These are phyloP conservation scores for Heracleum sosnowskyi DNA, from an alignment of 129 eudicot genomes.

Conservation along the genomic window DNA sequence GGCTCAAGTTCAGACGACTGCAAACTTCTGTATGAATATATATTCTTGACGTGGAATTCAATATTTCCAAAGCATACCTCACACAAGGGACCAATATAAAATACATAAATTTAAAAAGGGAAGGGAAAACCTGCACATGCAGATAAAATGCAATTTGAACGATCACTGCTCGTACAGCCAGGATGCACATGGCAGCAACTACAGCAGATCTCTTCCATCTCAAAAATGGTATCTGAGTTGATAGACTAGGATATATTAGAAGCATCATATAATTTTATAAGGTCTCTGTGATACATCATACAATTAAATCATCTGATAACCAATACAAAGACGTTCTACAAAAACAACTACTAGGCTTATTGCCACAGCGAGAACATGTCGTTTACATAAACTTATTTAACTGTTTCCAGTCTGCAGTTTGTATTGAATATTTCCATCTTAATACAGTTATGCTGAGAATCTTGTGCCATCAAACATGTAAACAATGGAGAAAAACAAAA, in stretches of 20 bases:
- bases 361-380: not conserved
- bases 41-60: not conserved
- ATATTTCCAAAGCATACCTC: not conserved
- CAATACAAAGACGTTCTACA: not conserved
- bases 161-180: conserved; percentile 89
- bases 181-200: conserved; percentile 93
- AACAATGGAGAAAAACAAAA: not conserved
- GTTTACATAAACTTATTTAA: not conserved
- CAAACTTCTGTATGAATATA: not conserved
- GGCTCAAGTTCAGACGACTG: not conserved
- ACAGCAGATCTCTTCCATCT: conserved; percentile 96
- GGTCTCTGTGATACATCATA: not conserved
- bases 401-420: not conserved
- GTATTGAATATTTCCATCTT: not conserved
- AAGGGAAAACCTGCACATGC: conserved; percentile 68
- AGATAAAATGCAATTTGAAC: conserved; percentile 95
- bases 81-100: not conserved
- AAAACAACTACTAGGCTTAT: not conserved
- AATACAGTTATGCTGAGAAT: not conserved
- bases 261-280: not conserved
- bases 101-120: not conserved
- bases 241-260: not conserved
- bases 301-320: not conserved
- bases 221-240: conserved; percentile 62
- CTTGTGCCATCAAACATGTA: not conserved